These are phyloP conservation scores for Verruconis gallopava DNA, from an alignment of 2,329 filamentous ascomycete genomes.

Conservation along the genomic window DNA sequence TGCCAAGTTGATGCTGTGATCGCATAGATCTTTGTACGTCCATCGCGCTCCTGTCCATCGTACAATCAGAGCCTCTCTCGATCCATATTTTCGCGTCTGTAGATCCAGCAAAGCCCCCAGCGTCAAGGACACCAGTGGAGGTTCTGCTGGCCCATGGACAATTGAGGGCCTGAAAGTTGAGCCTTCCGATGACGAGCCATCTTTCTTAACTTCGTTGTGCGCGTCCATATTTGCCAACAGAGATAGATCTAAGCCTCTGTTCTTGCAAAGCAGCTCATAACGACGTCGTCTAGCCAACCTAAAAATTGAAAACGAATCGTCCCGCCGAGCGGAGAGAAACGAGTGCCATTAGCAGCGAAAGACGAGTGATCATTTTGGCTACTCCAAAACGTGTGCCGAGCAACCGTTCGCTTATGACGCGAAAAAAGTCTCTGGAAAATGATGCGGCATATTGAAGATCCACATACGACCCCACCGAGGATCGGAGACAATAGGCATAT, in stretches of 20 bases:
- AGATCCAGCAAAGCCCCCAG: conserved; percentile 60
- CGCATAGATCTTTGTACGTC: conserved; percentile 40
- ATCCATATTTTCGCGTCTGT: conserved; percentile 52
- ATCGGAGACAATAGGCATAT: background rate
- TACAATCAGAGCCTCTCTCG: conserved; percentile 56
- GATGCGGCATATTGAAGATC: background rate
- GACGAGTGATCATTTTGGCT: too few relatives aligned
- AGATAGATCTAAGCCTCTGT: too few relatives aligned
- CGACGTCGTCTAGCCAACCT: too few relatives aligned
- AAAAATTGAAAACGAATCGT: too few relatives aligned
- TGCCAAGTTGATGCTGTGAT: conserved; percentile 27
- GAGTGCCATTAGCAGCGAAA: too few relatives aligned
- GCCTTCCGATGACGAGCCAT: too few relatives aligned
- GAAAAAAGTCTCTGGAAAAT: background rate
- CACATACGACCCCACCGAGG: background rate
- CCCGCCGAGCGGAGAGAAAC: too few relatives aligned
- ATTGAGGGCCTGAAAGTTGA: conserved; percentile 34
- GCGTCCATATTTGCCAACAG: too few relatives aligned
- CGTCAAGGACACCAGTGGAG: conserved; percentile 57
- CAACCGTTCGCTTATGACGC: too few relatives aligned
- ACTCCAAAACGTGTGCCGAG: too few relatives aligned
- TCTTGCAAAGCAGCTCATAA: too few relatives aligned
- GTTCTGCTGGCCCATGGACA: conserved; percentile 54
- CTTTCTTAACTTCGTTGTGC: too few relatives aligned
- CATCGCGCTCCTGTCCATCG: conserved; percentile 65